Evolutionary conservation across 768 basidiomycete species (phyloP).

Genomic region (Psilocybe subaeruginosa): DNA sequence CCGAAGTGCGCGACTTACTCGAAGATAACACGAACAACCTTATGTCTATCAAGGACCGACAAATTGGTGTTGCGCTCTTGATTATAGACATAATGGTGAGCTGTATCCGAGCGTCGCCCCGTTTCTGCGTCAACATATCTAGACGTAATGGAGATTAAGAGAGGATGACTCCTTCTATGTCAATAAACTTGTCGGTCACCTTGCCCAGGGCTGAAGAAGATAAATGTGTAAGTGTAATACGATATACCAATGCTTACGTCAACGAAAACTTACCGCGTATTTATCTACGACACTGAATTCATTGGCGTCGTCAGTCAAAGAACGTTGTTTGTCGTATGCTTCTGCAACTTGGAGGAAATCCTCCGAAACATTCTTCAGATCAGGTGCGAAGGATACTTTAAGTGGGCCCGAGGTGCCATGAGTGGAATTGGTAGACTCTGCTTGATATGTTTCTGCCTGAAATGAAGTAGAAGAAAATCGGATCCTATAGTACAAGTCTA

Average conservation of each 20-base stretch:
- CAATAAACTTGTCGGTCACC: conserved; percentile 30
- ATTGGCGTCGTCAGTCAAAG: conserved; percentile 49
- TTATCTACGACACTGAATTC: conserved; percentile 41
- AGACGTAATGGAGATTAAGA: neutral
- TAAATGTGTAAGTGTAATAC: neutral
- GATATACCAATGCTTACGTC: neutral
- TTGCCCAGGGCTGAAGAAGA: conserved; percentile 50
- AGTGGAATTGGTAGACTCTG: conserved; percentile 27
- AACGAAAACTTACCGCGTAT: conserved; percentile 46
- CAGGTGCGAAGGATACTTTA: conserved; percentile 46
- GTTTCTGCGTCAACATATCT: conserved; percentile 59
- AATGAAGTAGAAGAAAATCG: neutral
- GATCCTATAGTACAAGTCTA: neutral
- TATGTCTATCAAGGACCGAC: conserved; percentile 38
- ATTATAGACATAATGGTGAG: conserved; percentile 56
- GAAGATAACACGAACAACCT: conserved; percentile 51
- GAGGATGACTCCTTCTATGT: no score
- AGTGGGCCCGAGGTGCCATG: conserved; percentile 59
- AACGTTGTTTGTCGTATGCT: conserved; percentile 51
- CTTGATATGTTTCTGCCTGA: conserved; percentile 47
- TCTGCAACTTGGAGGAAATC: conserved; percentile 22
- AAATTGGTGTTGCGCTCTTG: conserved; percentile 46
- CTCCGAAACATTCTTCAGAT: conserved; percentile 43
- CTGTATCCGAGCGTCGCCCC: conserved; percentile 59
- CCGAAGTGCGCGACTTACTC: conserved; percentile 35